Base-by-base conservation (phyloP, 768 basidiomycete genomes). In the Tulasnella sp. region DNA sequence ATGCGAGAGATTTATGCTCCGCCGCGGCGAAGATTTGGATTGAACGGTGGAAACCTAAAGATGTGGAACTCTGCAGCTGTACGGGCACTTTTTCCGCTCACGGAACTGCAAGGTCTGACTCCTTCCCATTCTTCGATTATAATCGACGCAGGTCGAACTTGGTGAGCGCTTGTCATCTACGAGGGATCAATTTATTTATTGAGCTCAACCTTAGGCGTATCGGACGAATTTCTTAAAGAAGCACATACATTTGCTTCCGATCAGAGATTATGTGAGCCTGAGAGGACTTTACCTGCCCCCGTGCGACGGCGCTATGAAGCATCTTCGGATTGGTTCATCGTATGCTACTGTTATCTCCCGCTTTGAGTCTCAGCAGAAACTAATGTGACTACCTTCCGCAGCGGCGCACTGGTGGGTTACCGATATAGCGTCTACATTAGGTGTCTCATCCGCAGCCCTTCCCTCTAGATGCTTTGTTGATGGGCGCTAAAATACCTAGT, bases 1-100 rank as follows among this genome's bases (percentile, higher is more conserved):
- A 5, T 69, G 67, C 5, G 3, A 0, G 67, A 36, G 19, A 17
- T 40, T 26, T 35, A 69, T 16, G 67, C 22, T 22, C 67, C 67
- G 14, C 37, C 37, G 8, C 16, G 16, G 40, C 17, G 32, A n/a
- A 42, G 6, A 4, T 41, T 41, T 17, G 67, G 40, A n/a, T 35
- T 39, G 14, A 32, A 36, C 26, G 42, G 37, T 12, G 67, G 67
- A 1, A 69, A 69, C n/a, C 26, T 34, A 11, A 41, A 34, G n/a
- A 69, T 69, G 67, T 69, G 35, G 32, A 41, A 69, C 41, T 37
- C n/a, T 3, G 67, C 67, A 40, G 67, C 67, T 35, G 67, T 69
- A 17, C 5, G 67, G 40, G 19, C 17, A 5, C 22, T 22, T 14
- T 17, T 6, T 12, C 32, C 19, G 22, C 16, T 59, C 52, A 14